Evolutionary conservation across 495 filamentous ascomycete genomes (phyloP), one percentile per base, ranked within the genome.

Genomic region (Zalerion maritima): DNA sequence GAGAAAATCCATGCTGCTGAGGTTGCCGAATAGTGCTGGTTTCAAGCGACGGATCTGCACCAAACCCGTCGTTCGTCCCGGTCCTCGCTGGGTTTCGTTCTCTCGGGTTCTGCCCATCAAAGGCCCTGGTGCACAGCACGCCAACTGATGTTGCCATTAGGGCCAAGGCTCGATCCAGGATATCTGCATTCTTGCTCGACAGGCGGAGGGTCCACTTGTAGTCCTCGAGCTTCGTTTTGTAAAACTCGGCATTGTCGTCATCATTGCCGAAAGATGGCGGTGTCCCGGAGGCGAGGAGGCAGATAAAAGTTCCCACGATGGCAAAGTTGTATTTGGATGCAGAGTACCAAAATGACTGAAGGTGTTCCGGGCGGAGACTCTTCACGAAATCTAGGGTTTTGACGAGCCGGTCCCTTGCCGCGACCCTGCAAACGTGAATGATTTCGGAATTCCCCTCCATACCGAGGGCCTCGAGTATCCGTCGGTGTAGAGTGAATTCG

Each of bases 211-310:
- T 83, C 80, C 80, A 86, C 26, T 74, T 56, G 43, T 81, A 84
- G 50, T 84, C 80, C 23, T 62, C 63, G 4, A 84, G 54, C 4
- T 78, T 64, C 5, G 67, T 54, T 15, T 69, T 66, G 52, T 86
- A 86, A 48, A 84, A 84, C 18, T 78, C 75, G n/a, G 75, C 73
- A 48, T 86, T 81, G 40, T 82, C 78, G 14, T 62, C 59, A n/a
- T n/a, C n/a, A n/a, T n/a, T n/a, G n/a, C n/a, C n/a, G n/a, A n/a
- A n/a, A n/a, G n/a, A n/a, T n/a, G n/a, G n/a, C n/a, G n/a, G n/a
- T 4, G 67, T 72, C 0, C 75, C 73, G 21, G 37, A 39, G 0
- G 75, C 78, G 0, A 86, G 66, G n/a, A 85, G 62, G 4, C 52
- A 55, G 22, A 68, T 67, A 36, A 73, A 75, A 4, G 65, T 71